These are phyloP conservation scores for Cercospora beticola DNA, from an alignment of 2,329 filamentous ascomycete species.

Conservation along the genomic window DNA sequence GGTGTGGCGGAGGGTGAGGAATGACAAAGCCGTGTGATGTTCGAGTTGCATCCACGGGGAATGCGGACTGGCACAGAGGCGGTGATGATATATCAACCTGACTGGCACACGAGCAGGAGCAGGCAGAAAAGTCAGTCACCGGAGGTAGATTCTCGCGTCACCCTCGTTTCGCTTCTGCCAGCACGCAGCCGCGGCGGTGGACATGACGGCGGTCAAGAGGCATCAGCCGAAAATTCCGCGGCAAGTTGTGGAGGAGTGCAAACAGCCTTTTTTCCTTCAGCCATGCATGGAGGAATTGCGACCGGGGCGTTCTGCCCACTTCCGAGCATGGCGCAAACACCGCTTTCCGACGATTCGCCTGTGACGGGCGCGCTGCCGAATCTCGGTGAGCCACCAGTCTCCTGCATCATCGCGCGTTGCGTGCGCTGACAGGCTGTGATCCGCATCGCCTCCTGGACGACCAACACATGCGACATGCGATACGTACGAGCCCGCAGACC, in stretches of 20 bases:
- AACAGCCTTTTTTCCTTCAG: background rate
- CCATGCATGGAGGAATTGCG: background rate
- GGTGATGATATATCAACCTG: conserved; percentile 18
- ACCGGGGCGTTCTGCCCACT: background rate
- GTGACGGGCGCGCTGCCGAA: background rate
- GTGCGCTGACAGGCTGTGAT: background rate
- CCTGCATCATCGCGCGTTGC: background rate
- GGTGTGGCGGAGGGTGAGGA: conserved; percentile 12
- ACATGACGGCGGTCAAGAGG: conserved; percentile 2
- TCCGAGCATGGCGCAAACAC: background rate
- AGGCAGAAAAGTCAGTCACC: background rate
- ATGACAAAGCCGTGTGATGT: conserved; percentile 19
- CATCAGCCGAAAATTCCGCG: conserved; percentile 5
- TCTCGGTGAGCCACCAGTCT: background rate
- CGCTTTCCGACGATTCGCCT: background rate
- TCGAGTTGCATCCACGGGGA: conserved; percentile 5
- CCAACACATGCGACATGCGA: background rate
- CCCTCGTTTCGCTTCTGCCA: background rate
- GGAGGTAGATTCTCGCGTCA: conserved; percentile 13
- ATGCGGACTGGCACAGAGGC: conserved; percentile 13
- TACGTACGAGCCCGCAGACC: background rate
- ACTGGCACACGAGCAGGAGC: conserved; percentile 5
- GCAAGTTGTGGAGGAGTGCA: background rate
- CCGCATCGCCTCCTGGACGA: background rate
- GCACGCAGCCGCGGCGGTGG: background rate